Evolutionary conservation across 345 rosid species (phyloP).

Genomic region (Syzygium oleosum): DNA sequence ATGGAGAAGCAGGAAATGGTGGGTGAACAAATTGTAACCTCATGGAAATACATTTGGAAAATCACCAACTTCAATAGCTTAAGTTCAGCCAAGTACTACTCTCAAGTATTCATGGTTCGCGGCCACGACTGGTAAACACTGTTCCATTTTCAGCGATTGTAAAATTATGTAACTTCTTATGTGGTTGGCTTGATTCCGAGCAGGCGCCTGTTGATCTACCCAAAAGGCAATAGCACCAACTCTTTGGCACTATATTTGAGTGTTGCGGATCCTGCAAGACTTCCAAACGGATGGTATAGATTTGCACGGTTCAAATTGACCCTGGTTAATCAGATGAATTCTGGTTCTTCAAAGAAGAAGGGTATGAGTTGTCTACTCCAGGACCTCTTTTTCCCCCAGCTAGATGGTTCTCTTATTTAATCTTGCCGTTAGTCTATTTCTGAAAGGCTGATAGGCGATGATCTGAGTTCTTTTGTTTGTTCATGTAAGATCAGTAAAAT

Average conservation of each 20-base stretch:
- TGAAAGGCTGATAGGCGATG: background rate
- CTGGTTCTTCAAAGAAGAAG: background rate
- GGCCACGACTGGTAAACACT: background rate
- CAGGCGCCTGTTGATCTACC: background rate
- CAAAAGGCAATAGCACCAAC: background rate
- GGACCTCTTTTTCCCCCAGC: background rate
- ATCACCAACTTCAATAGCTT: background rate
- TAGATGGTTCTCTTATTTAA: background rate
- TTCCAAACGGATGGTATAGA: background rate
- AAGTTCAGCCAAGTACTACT: background rate
- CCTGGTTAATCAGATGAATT: background rate
- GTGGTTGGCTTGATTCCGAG: background rate
- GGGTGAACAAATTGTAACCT: background rate
- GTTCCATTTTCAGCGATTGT: background rate
- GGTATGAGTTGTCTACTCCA: background rate
- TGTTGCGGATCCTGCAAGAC: background rate
- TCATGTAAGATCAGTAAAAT: background rate
- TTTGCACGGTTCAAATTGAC: background rate
- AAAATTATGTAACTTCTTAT: background rate
- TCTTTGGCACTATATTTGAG: background rate
- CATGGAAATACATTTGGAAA: background rate
- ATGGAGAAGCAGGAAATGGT: background rate
- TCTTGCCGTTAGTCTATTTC: background rate
- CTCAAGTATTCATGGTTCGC: background rate
- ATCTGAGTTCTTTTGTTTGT: background rate